Evolutionary conservation across 2,329 filamentous ascomycete species (phyloP), one percentile per base, ranked within the genome.

Genomic region (Amylocarpus encephaloides): DNA sequence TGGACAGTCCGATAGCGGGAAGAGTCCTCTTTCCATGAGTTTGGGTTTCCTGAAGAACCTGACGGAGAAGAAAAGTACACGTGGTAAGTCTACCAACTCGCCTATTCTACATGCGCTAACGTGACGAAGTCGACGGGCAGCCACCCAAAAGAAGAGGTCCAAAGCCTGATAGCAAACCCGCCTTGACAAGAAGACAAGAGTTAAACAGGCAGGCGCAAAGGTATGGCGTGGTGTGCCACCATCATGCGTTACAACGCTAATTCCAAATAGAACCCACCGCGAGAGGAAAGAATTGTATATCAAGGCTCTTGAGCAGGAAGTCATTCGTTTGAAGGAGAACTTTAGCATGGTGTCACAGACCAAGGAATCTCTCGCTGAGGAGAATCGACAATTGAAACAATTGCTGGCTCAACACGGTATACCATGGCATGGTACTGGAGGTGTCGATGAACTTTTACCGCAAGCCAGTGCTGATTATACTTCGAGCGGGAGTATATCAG

Each of bases 271-370:
- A 65, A 97, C 93, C 15, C 93, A 98, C 69, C 89, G 93, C 49
- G 93, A 97, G 71, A 83, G 93, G 59, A 97, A 97, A 68, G 93
- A 97, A 70, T 79, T 90, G 62, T 97, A 97, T 68, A 94, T 96
- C 73, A 94, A 94, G 68, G 83, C 87, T 10, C 79, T 97, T 13
- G 93, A 98, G 69, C 85, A 92, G 64, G 90, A 97, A 70, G 86
- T 97, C 5, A 76, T 94, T 16, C 84, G 89, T 43, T 75, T 97
- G 39, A 93, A 94, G 66, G 90, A 96, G 66, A 78, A 85, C n/a
- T 92, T 84, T 64, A 83, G 82, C 62, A 82, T 79, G 45, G 78
- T 85, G 15, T 78, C 82, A 6, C 82, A 86, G 59, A 88, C 94
- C 65, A 88, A 89, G 63, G 82, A 91, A 47, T 77, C 79, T 46